Percentiles rank a stretch among this genome's conserved stretches.
phyloP scores from a whole-genome alignment of 2,329 filamentous ascomycete species.

The Aureobasidium sp. region DNA sequence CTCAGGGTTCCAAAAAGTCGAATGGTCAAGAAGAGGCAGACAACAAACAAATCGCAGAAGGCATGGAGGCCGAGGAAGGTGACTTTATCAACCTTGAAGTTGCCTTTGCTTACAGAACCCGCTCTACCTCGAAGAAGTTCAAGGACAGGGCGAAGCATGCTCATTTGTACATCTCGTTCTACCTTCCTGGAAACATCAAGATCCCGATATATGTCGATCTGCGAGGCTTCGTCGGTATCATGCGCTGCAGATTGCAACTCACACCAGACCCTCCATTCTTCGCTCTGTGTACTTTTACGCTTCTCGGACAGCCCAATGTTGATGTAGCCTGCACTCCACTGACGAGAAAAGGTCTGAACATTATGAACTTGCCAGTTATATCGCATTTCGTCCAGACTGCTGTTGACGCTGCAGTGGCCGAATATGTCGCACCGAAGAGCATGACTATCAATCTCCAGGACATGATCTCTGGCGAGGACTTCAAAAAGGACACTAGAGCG shows the following conservation, averaged over 20 bases:
- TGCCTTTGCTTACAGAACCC: constrained; percentile 62
- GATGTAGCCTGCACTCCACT: constrained; percentile 62
- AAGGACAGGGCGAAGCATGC: constrained; percentile 60
- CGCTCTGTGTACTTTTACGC: constrained; percentile 63
- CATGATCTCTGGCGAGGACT: constrained; percentile 69
- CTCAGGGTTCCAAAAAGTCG: constrained; percentile 8
- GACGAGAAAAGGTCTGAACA: constrained; percentile 59
- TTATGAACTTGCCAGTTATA: constrained; percentile 68
- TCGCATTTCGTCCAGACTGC: constrained; percentile 67
- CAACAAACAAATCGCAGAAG: constrained; percentile 38
- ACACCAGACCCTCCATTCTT: constrained; percentile 72
- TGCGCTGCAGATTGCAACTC: constrained; percentile 61
- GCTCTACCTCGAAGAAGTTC: constrained; percentile 52
- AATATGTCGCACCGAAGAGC: constrained; percentile 70
- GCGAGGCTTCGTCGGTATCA: constrained; percentile 62
- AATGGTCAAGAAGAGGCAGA: constrained; percentile 22
- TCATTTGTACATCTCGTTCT: constrained; percentile 64
- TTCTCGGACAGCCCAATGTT: constrained; percentile 66
- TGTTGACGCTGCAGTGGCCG: constrained; percentile 63
- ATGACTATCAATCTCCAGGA: constrained; percentile 66
- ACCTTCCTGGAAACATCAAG: constrained; percentile 49
- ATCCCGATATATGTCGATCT: constrained; percentile 67
- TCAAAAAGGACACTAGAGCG: constrained; percentile 63
- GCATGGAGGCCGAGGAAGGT: constrained; percentile 68
- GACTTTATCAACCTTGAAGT: constrained; percentile 72